Conservation (phyloP, 2,329 filamentous ascomycete species). For the Apiospora hydei region DNA sequence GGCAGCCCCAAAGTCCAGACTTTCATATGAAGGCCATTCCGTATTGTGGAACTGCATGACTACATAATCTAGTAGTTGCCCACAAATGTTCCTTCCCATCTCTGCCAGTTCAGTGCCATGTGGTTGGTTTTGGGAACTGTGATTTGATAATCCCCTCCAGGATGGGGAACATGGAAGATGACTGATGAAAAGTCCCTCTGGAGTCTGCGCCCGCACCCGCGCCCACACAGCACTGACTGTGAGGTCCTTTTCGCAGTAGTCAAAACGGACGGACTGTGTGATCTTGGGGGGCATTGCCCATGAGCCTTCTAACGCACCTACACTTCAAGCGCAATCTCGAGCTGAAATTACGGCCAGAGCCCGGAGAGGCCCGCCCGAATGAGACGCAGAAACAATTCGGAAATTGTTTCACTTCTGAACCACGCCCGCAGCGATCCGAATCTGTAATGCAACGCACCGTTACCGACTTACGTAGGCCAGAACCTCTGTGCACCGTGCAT, state of each 20-base stretch:
- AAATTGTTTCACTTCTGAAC: conserved; percentile 19
- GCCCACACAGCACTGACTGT: neutral
- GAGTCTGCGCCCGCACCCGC: neutral
- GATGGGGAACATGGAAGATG: neutral
- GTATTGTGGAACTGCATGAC: conserved; percentile 14
- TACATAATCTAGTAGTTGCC: neutral
- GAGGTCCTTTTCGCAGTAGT: neutral
- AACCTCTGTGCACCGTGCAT: neutral
- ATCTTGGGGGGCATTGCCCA: neutral
- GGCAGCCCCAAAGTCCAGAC: neutral
- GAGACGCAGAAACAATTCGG: conserved; percentile 10
- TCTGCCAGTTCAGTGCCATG: neutral
- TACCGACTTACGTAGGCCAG: conserved; percentile 6
- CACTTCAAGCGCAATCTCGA: neutral
- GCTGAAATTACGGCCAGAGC: neutral
- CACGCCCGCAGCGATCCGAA: conserved; percentile 13
- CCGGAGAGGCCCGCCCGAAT: neutral
- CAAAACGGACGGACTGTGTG: conserved; percentile 9
- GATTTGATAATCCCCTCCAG: conserved; percentile 14
- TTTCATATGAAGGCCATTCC: conserved; percentile 19
- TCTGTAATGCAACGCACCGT: conserved; percentile 10
- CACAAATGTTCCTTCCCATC: conserved; percentile 9
- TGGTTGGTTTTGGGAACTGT: neutral
- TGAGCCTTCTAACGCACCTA: neutral
- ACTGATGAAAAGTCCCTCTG: neutral